Percentiles rank a stretch among this genome's conserved stretches.
These are phyloP conservation scores for Backusella sp. DNA, from an alignment of 192 early-diverging fungal genomes.

Conservation along the genomic window DNA sequence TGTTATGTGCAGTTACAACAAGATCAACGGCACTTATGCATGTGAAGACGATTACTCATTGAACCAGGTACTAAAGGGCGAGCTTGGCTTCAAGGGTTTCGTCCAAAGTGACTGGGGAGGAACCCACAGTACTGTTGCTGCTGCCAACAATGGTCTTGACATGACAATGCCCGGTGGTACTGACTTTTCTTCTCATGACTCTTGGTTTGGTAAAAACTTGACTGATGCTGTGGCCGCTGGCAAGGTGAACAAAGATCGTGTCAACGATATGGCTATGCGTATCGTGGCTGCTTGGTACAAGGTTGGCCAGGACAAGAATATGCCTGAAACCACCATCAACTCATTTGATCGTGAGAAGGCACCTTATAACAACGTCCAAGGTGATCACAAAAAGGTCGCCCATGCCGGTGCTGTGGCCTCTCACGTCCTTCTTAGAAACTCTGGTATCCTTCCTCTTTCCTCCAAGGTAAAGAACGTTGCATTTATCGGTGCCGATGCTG, in stretches of 20 bases:
- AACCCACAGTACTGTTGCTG: slow-evolving; percentile 16
- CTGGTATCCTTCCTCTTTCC: slow-evolving; percentile 18
- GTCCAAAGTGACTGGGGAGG: slow-evolving; percentile 47
- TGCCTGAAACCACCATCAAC: not conserved
- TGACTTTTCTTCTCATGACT: not conserved
- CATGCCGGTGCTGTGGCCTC: slow-evolving; percentile 22
- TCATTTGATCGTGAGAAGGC: not conserved
- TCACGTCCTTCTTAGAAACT: slow-evolving; percentile 13
- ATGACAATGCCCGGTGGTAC: slow-evolving; percentile 60
- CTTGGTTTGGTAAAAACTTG: slow-evolving; percentile 22
- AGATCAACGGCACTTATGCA: slow-evolving; percentile 52
- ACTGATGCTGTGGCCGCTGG: slow-evolving; percentile 3
- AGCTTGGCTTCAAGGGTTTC: slow-evolving; percentile 60
- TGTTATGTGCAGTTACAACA: slow-evolving; percentile 65
- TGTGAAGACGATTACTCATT: slow-evolving; percentile 50
- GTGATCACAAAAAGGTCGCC: slow-evolving; percentile 8
- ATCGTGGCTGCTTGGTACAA: slow-evolving; percentile 17
- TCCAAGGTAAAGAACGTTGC: slow-evolving; percentile 12
- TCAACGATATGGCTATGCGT: slow-evolving; percentile 23
- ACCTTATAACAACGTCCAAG: slow-evolving; percentile 17
- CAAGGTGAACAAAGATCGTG: not conserved
- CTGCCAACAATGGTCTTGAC: slow-evolving; percentile 44
- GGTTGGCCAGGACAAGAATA: not conserved
- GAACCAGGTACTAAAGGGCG: slow-evolving; percentile 42
- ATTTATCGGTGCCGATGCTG: slow-evolving; percentile 32